Conservation (phyloP, 306 rosid genomes). For the Lathyrus aphaca region DNA sequence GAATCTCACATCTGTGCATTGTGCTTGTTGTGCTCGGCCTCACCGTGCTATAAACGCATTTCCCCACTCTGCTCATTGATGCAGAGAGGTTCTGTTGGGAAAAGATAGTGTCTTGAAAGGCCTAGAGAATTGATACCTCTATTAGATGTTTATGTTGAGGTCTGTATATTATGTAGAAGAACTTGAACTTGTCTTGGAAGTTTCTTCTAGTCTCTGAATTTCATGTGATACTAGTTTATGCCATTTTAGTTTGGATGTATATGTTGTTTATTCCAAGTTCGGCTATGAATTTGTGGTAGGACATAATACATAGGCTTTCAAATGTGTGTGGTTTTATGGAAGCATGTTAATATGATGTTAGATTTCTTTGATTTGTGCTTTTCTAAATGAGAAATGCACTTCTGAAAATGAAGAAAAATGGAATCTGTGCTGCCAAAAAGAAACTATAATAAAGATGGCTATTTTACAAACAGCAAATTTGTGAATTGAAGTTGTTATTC, state of each 20-base stretch:
- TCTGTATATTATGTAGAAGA: constrained; percentile 30
- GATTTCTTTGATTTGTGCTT: too few relatives aligned
- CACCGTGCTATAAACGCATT: constrained; percentile 48
- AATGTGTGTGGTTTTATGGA: constrained; percentile 1
- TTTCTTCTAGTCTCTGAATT: too few relatives aligned
- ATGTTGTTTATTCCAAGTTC: constrained; percentile 13
- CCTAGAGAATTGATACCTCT: too few relatives aligned
- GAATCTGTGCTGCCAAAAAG: neutral
- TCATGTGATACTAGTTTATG: constrained; percentile 3
- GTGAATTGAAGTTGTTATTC: too few relatives aligned
- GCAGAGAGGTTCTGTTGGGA: too few relatives aligned
- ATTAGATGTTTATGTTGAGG: constrained; percentile 39
- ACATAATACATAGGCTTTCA: neutral
- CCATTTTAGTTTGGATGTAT: constrained; percentile 30
- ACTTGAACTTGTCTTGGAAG: constrained; percentile 5
- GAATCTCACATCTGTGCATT: constrained; percentile 79
- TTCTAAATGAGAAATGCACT: neutral
- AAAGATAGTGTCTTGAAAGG: too few relatives aligned
- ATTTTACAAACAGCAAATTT: neutral
- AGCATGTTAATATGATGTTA: neutral
- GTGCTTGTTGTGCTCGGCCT: constrained; percentile 74
- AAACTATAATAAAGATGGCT: neutral
- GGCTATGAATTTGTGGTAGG: constrained; percentile 15
- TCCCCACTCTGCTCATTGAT: constrained; percentile 69
- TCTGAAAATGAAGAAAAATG: neutral